Base-by-base conservation (phyloP, 768 basidiomycete species). In the Termitomyces sp. region DNA sequence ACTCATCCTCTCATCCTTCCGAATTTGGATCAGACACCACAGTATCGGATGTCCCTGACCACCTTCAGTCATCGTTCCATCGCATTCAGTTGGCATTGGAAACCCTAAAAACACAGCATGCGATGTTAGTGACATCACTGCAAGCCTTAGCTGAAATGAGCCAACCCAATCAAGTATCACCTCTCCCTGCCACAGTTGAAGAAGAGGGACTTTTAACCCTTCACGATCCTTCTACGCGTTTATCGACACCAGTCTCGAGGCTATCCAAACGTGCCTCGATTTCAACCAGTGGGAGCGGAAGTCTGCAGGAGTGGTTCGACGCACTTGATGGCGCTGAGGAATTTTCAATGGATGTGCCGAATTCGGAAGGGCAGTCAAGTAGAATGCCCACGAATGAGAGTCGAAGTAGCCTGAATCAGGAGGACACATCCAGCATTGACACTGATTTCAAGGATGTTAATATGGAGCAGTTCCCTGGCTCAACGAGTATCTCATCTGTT, bases 261-360 rank as follows among this genome's bases (percentile, higher is more conserved):
- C 68, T 64, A 29, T 73, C 75, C 10, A 73, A 74, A 51, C 76
- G 78, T 32, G 64, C 74, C 48, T 84, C 82, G 11, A 71, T 78
- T 33, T 64, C 74, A 35, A 82, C 81, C 2, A 76, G 76, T 29
- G 64, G 71, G 25, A 80, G 78, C 42, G 84, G 81, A 51, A 79
- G 76, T 25, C 65, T 76, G 52, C 71, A 76, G 48, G 82, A 91
- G 62, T 93, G 90, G 90, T 91, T 80, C 62, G 91, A 93, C 60
- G 91, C 90, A 9, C 71, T 77, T 38, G 87, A 86, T 57, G 86
- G 82, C 1, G 79, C 84, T 5, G 80, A 88, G 62, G 91, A 93
- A 64, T 91, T 85, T 64, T 64, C 88, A 2, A 69, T 91, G 59
- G 81, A 85, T 43, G 65, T 70, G 16, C 71, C 74, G 3, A 65